Evolutionary conservation across 768 basidiomycete genomes (phyloP).

Genomic region (Infundibulicybe gibba): DNA sequence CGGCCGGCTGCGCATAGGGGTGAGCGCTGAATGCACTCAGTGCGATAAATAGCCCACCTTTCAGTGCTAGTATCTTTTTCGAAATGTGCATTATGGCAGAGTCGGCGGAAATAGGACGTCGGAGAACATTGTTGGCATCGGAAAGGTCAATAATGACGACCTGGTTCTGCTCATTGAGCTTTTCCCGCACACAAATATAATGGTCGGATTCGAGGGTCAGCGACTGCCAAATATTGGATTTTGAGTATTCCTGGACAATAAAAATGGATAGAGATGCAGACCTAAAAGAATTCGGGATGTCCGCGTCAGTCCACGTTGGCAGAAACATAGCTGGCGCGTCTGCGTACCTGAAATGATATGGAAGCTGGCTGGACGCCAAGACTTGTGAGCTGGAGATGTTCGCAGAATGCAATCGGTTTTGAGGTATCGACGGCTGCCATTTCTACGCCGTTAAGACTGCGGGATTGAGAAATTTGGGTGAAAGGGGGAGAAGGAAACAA

Average conservation of each 20-base stretch:
- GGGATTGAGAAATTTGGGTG: not conserved
- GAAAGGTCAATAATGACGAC: conserved; percentile 98
- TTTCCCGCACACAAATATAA: conserved; percentile 97
- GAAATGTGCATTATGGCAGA: conserved; percentile 98
- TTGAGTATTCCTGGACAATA: not conserved
- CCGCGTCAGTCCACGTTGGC: conserved; percentile 28
- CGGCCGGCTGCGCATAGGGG: conserved; percentile 64
- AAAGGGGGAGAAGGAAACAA: not conserved
- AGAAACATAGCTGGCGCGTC: conserved; percentile 24
- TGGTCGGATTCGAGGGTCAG: conserved; percentile 96
- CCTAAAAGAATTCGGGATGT: not conserved
- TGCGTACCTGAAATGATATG: conserved; percentile 90
- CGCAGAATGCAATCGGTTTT: conserved; percentile 87
- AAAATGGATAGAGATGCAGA: conserved; percentile 25
- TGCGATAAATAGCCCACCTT: conserved; percentile 54
- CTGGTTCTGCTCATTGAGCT: conserved; percentile 91
- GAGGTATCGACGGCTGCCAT: conserved; percentile 47
- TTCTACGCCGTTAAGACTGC: not conserved
- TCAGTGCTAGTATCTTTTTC: conserved; percentile 95
- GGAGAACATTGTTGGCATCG: conserved; percentile 95
- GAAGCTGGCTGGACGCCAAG: conserved; percentile 94
- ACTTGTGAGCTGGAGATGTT: conserved; percentile 92
- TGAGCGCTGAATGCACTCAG: conserved; percentile 7
- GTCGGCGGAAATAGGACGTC: conserved; percentile 96
- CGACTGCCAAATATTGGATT: conserved; percentile 47